A percentile compares a stretch with the other conserved stretches of the same genome.
phyloP scores from a whole-genome alignment of 2,329 filamentous ascomycete genomes.

The Nigrospora sphaerica region DNA sequence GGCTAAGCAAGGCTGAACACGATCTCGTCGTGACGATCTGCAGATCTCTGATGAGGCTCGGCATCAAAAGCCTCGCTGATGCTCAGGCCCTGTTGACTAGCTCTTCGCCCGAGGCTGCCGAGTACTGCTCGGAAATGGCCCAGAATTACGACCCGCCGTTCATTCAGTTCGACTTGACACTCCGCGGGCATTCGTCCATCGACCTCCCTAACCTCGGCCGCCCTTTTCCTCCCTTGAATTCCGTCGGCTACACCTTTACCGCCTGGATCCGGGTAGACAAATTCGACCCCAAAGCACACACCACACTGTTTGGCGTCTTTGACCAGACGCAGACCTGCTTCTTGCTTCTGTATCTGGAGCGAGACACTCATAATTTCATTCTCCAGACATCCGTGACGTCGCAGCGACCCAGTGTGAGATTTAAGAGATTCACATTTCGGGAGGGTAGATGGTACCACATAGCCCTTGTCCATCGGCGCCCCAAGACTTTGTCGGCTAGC shows the following conservation, averaged over 20 bases:
- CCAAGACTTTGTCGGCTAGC: conserved; percentile 66
- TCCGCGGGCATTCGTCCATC: conserved; percentile 82
- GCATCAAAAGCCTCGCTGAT: conserved; percentile 75
- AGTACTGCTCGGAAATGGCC: conserved; percentile 68
- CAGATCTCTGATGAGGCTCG: conserved; percentile 62
- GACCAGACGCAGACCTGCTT: conserved; percentile 91
- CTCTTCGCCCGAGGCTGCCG: conserved; percentile 46
- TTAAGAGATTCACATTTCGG: conserved; percentile 75
- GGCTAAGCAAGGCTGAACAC: conserved; percentile 48
- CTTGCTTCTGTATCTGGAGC: conserved; percentile 86
- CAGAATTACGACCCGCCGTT: conserved; percentile 74
- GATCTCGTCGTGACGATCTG: conserved; percentile 60
- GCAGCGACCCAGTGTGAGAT: conserved; percentile 80
- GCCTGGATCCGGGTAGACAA: conserved; percentile 84
- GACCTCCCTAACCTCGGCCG: conserved; percentile 83
- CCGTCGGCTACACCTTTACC: conserved; percentile 82
- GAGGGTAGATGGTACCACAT: conserved; percentile 88
- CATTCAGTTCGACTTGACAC: conserved; percentile 88
- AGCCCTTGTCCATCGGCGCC: conserved; percentile 74
- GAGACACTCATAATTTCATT: conserved; percentile 88
- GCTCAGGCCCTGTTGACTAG: conserved; percentile 64
- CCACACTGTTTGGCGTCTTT: conserved; percentile 92
- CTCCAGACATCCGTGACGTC: conserved; percentile 90
- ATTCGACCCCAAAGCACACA: conserved; percentile 80
- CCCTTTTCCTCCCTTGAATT: conserved; percentile 72